A percentile compares a stretch with the other conserved stretches of the same genome.
Conservation (phyloP, 2,329 filamentous ascomycete species). For the Trichoderma sp. region DNA sequence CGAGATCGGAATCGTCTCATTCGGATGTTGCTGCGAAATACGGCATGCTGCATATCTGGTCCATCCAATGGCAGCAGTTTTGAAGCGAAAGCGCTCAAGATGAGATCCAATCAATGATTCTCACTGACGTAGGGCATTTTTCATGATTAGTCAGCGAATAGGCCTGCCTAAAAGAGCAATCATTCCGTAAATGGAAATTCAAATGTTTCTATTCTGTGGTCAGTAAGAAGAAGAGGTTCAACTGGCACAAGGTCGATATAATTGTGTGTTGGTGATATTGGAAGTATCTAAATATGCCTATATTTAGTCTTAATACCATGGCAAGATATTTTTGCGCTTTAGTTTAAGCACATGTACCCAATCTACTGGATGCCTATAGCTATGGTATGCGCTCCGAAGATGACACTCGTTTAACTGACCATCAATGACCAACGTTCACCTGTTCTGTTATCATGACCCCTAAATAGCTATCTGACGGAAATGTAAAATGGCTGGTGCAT, state of each 20-base stretch:
- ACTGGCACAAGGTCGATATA: neutral
- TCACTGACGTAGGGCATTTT: neutral
- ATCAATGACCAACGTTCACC: too few species aligned
- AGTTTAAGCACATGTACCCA: too few species aligned
- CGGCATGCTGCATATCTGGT: neutral
- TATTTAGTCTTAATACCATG: neutral
- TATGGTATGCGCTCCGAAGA: too few species aligned
- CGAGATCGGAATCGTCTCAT: neutral
- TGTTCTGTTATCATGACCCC: too few species aligned
- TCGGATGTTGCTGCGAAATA: neutral
- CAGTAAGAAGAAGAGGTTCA: neutral
- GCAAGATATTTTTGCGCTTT: too few species aligned
- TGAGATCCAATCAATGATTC: neutral
- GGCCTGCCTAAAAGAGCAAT: neutral
- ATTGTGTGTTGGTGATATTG: too few species aligned
- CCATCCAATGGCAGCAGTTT: neutral
- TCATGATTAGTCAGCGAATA: neutral
- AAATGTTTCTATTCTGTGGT: neutral
- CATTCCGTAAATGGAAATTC: neutral
- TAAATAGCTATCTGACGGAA: too few species aligned
- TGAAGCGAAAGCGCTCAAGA: neutral
- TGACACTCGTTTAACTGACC: too few species aligned
- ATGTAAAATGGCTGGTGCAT: too few species aligned
- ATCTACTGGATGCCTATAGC: too few species aligned
- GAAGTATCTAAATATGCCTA: neutral